phyloP scores from a whole-genome alignment of 768 basidiomycete genomes.

The Leccinum boreale region DNA sequence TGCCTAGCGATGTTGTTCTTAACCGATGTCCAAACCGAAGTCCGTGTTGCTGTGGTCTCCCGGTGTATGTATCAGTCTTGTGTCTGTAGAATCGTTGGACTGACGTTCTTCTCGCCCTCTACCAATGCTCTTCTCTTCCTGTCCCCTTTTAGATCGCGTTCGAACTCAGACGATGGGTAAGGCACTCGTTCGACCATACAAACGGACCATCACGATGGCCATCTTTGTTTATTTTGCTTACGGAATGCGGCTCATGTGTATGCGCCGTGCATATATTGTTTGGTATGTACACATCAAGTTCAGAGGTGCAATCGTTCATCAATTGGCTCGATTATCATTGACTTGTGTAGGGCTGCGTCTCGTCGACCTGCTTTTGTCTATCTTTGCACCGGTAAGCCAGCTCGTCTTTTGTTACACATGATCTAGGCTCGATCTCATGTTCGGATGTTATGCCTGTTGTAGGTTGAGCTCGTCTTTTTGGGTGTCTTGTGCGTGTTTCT shows the following conservation, averaged over 20 bases:
- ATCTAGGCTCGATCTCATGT: neutral
- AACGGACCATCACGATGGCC: conserved; percentile 13
- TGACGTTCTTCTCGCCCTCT: neutral
- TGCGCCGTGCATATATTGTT: conserved; percentile 14
- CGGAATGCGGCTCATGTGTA: neutral
- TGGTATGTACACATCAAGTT: conserved; percentile 13
- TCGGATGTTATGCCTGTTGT: neutral
- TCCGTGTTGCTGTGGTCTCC: conserved; percentile 27
- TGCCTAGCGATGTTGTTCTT: conserved; percentile 17
- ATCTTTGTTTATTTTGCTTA: neutral
- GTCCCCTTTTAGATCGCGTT: conserved; percentile 23
- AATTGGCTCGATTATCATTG: neutral
- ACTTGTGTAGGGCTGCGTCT: conserved; percentile 18
- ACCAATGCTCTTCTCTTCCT: no score
- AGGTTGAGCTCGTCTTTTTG: conserved; percentile 20
- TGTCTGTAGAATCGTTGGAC: neutral
- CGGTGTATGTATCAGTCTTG: conserved; percentile 16
- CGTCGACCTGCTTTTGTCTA: conserved; percentile 20
- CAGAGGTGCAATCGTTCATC: neutral
- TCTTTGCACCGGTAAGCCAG: conserved; percentile 22
- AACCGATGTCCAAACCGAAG: conserved; percentile 17
- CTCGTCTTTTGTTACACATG: no score
- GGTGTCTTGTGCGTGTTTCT: conserved; percentile 20
- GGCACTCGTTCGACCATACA: conserved; percentile 25
- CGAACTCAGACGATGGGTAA: conserved; percentile 31